phyloP scores from a whole-genome alignment of 1,284 basidiomycete species.

The Phaffia rhodozyma region DNA sequence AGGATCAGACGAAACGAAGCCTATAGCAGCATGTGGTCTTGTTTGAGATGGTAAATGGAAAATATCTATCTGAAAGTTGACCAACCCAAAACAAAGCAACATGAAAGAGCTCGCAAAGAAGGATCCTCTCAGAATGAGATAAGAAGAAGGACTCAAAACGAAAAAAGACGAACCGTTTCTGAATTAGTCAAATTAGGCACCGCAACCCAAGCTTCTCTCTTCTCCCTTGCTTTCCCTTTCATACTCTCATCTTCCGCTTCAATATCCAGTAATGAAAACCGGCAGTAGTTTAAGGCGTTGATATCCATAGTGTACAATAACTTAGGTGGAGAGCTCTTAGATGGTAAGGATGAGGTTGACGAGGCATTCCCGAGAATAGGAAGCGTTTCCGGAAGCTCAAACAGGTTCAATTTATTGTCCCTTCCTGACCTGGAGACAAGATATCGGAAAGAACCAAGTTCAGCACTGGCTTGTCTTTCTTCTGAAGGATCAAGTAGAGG shows the following conservation, averaged over 20 bases:
- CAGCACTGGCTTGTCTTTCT: neutral
- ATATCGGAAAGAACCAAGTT: neutral
- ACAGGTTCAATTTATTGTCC: conserved; percentile 49
- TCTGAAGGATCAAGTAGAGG: too few relatives aligned
- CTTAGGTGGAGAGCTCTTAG: conserved; percentile 42
- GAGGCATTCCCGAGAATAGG: conserved; percentile 47
- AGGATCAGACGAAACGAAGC: conserved; percentile 21
- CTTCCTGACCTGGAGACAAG: neutral
- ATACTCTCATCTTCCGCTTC: conserved; percentile 13
- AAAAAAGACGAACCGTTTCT: conserved; percentile 46
- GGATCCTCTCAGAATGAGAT: neutral
- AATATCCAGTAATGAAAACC: conserved; percentile 48
- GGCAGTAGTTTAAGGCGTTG: conserved; percentile 81
- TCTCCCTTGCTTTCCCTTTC: conserved; percentile 17
- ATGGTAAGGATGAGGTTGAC: conserved; percentile 40
- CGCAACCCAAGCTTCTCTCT: conserved; percentile 47
- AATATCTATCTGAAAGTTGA: conserved; percentile 41
- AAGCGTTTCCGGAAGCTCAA: conserved; percentile 31
- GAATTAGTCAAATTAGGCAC: conserved; percentile 80
- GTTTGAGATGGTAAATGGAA: conserved; percentile 54
- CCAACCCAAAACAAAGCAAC: too few relatives aligned
- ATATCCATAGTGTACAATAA: conserved; percentile 60
- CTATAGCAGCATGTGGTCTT: conserved; percentile 63
- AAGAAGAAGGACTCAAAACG: neutral
- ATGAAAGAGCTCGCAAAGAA: neutral